Conservation (phyloP, 345 rosid genomes). For the Brassica juncea region DNA sequence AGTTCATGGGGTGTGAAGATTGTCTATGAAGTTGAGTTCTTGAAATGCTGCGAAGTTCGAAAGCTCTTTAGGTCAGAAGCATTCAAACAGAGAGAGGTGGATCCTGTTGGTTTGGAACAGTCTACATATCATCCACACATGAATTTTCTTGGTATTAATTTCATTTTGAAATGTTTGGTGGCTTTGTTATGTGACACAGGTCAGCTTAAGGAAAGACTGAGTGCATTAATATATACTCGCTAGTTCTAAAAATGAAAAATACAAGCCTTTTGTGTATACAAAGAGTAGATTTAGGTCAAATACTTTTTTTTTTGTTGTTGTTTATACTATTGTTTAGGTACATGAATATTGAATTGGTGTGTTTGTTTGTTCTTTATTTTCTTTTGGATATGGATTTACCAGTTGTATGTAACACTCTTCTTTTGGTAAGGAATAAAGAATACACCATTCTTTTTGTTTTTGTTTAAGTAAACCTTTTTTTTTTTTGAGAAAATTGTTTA, state of each 20-base stretch:
- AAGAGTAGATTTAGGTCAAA: not conserved
- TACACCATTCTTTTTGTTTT: not conserved
- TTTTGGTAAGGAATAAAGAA: slow-evolving; percentile 7
- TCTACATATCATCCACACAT: slow-evolving; percentile 11
- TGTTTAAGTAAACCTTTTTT: not conserved
- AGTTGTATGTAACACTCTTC: slow-evolving; percentile 2
- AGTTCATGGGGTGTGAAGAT: not conserved
- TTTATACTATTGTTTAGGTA: slow-evolving; percentile 3
- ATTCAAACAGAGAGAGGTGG: slow-evolving; percentile 18
- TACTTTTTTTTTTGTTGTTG: not conserved
- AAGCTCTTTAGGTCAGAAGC: slow-evolving; percentile 36
- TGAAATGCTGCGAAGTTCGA: slow-evolving; percentile 29
- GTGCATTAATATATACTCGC: slow-evolving; percentile 17
- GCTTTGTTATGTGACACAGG: slow-evolving; percentile 24
- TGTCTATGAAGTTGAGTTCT: slow-evolving; percentile 35
- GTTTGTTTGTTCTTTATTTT: slow-evolving; percentile 25
- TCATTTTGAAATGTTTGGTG: not conserved
- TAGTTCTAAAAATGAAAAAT: not conserved
- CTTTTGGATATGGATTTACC: not conserved
- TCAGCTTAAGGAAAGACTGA: slow-evolving; percentile 25
- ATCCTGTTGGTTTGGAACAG: slow-evolving; percentile 26
- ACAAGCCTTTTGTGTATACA: not conserved
- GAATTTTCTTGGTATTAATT: slow-evolving; percentile 3
- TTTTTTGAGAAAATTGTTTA: too few species aligned
- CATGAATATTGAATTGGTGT: slow-evolving; percentile 25